Base-by-base conservation (phyloP, 257 asterid genomes). In the Solanum sejunctum region DNA sequence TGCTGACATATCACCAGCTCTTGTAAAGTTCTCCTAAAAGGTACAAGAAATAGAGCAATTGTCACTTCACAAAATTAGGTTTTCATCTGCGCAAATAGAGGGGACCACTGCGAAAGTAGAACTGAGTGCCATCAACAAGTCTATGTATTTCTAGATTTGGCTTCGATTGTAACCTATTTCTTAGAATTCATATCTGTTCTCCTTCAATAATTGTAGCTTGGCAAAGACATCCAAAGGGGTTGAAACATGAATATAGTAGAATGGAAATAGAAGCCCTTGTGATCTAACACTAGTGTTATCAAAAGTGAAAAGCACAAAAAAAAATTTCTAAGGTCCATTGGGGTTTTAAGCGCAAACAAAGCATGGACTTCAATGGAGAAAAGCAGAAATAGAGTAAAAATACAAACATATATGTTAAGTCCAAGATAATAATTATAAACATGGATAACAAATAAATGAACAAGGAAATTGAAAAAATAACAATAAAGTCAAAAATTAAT, bases 1-100 rank as follows among this genome's bases (percentile, higher is more conserved):
- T 32, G 94, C 94, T 80, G 95, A 91, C 94, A 88, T 89, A 80
- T 89, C 92, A 87, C 85, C 93, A 75, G 80, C 89, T 85, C 92
- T 88, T 43, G 84, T 89, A 87, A 90, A 93, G 82, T 86, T 88
- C 49, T 88, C 94, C 94, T 92, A 91, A 87, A 28, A 89, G 78
- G 79, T 12, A 69, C 79, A 71, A 60, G 16, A 60, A 36, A 41
- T 36, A 51, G 57, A 57, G 61, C 49, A 57, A 70, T 66, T 70
- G 41, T 84, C 54, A 84, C 39, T 66, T 55, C 66, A n/a, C 70
- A 84, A 47, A 36, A 28, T 23, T 81, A 81, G 36, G 69, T 81
- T 60, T 17, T 81, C 58, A 12, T 70, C 56, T 21, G 60, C 43
- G 28, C 60, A 75, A 23, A 47, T 21, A 13, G 49, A 23, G 43